Conservation (phyloP, 257 asterid genomes). For the Paraleonurus japonicus region DNA sequence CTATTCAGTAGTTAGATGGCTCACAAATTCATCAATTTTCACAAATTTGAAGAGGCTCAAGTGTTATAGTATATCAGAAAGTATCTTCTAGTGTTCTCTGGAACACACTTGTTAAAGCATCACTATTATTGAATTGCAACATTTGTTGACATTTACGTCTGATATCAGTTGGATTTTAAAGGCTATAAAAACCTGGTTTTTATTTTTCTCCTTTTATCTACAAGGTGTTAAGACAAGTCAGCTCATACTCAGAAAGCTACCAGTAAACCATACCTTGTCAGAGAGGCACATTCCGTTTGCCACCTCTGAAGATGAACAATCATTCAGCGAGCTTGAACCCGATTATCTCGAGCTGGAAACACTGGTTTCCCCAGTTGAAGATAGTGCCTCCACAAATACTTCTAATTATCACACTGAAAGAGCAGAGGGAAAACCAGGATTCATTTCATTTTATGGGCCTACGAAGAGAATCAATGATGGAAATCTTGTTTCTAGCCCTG, state of each 20-base stretch:
- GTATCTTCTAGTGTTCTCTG: background rate
- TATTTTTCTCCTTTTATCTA: constrained; percentile 15
- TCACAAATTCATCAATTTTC: background rate
- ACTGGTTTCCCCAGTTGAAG: constrained; percentile 43
- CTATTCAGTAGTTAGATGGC: constrained; percentile 2
- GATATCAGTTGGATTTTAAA: no score
- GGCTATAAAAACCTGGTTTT: constrained; percentile 3
- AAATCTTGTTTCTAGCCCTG: constrained; percentile 34
- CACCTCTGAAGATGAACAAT: constrained; percentile 49
- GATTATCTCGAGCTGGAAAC: constrained; percentile 48
- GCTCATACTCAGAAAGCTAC: constrained; percentile 40
- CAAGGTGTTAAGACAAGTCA: constrained; percentile 47
- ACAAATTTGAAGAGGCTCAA: background rate
- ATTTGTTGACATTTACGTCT: no score
- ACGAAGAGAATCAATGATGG: constrained; percentile 37
- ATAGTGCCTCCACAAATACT: constrained; percentile 32
- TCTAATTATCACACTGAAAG: constrained; percentile 39
- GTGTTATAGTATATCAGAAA: background rate
- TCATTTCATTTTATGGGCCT: constrained; percentile 66
- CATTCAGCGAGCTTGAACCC: constrained; percentile 44
- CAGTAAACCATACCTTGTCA: constrained; percentile 30
- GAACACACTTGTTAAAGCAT: constrained; percentile 7
- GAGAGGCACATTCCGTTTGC: constrained; percentile 44
- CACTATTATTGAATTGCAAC: background rate
- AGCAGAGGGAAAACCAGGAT: constrained; percentile 76